A percentile compares a stretch with the other conserved stretches of the same genome.
These are phyloP conservation scores for Hermanozyma aechmeae DNA, from an alignment of 805 yeast species.

Conservation along the genomic window DNA sequence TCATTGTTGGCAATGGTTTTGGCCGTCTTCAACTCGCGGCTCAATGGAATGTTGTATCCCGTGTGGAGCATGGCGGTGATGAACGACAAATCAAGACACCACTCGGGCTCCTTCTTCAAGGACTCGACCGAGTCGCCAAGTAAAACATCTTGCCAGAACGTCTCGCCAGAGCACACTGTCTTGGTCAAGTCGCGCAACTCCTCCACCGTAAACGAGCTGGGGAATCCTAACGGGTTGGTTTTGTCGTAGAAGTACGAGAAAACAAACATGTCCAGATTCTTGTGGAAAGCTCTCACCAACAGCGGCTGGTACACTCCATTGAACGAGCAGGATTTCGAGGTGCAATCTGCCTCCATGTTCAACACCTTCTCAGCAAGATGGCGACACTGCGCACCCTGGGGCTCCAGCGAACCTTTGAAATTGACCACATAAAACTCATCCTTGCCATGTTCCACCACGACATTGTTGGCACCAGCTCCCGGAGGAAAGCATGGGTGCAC, in stretches of 20 bases:
- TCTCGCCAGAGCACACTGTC: constrained; percentile 78
- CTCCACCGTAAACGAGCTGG: constrained; percentile 72
- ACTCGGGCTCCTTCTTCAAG: constrained; percentile 73
- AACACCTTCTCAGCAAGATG: constrained; percentile 71
- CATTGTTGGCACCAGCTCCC: constrained; percentile 48
- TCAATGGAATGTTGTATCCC: constrained; percentile 92
- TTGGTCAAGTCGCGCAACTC: constrained; percentile 78
- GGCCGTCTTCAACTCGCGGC: constrained; percentile 87
- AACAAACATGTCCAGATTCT: constrained; percentile 68
- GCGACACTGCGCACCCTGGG: constrained; percentile 83
- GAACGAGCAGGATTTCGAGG: constrained; percentile 79
- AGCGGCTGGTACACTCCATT: constrained; percentile 98
- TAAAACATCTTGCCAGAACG: constrained; percentile 61
- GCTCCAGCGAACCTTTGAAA: constrained; percentile 52
- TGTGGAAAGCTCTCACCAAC: constrained; percentile 64
- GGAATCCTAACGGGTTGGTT: constrained; percentile 92
- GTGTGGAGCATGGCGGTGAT: constrained; percentile 84
- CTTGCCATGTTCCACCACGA: constrained; percentile 46
- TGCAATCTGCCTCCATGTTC: constrained; percentile 76
- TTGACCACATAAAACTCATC: constrained; percentile 40
- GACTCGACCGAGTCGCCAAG: constrained; percentile 61
- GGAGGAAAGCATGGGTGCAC: constrained; percentile 88
- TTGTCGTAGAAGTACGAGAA: constrained; percentile 95
- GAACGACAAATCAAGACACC: constrained; percentile 91
- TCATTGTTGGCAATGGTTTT: constrained; percentile 82